Evolutionary conservation across 495 filamentous ascomycete genomes (phyloP).

Genomic region (Penicillium daleae): DNA sequence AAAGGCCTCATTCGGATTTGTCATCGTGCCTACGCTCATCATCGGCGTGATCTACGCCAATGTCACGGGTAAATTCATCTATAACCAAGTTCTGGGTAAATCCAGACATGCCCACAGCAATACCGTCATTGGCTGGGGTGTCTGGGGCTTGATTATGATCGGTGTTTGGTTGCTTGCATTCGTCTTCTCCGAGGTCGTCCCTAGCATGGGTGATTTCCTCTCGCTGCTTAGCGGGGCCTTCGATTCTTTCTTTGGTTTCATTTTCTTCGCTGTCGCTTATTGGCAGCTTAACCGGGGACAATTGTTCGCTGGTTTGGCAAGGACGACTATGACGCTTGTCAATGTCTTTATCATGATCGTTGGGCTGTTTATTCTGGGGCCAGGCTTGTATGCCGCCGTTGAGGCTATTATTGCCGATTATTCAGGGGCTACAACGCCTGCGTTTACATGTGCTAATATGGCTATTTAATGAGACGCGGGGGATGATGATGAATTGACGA

Average conservation of each 20-base stretch:
- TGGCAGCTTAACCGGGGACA: slow-evolving; percentile 49
- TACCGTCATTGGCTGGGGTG: slow-evolving; percentile 52
- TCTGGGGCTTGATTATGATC: slow-evolving; percentile 50
- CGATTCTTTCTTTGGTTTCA: slow-evolving; percentile 44
- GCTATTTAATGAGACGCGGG: slow-evolving; percentile 28
- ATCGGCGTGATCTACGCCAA: slow-evolving; percentile 57
- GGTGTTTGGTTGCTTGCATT: slow-evolving; percentile 51
- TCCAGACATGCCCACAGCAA: slow-evolving; percentile 53
- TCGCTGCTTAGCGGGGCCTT: slow-evolving; percentile 54
- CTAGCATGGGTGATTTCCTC: slow-evolving; percentile 54
- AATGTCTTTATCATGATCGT: slow-evolving; percentile 45
- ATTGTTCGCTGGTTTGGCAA: slow-evolving; percentile 31
- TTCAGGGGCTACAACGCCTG: slow-evolving; percentile 39
- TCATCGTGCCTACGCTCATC: slow-evolving; percentile 53
- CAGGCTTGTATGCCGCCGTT: slow-evolving; percentile 55
- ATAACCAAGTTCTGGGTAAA: slow-evolving; percentile 49
- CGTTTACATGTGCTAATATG: slow-evolving; percentile 53
- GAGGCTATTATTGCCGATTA: slow-evolving; percentile 57
- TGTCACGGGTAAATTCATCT: slow-evolving; percentile 55
- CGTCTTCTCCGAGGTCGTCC: slow-evolving; percentile 55
- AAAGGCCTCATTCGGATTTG: slow-evolving; percentile 50
- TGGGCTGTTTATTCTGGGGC: slow-evolving; percentile 54
- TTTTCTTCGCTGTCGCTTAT: slow-evolving; percentile 55
- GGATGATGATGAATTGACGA: background rate
- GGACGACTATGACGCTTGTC: slow-evolving; percentile 44